Base-by-base conservation (phyloP, 2,329 filamentous ascomycete genomes). In the Epichloe glyceriae region DNA sequence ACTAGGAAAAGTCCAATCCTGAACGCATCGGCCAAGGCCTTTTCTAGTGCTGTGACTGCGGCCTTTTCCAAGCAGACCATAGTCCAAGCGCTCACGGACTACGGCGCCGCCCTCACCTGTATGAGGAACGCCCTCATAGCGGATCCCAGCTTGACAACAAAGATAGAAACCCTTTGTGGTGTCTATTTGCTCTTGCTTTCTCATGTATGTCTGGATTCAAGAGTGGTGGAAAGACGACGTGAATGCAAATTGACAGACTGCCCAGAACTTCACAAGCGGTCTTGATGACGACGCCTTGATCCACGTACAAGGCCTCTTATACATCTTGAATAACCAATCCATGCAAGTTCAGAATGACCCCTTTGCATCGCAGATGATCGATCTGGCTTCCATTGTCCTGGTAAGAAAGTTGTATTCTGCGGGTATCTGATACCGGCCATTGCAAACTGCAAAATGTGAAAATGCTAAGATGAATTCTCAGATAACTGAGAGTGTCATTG, bases 1-100 rank as follows among this genome's bases (percentile, higher is more conserved):
- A 0, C 55, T 77, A 1, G 74, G 1, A 60, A 53, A 11, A 76
- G 72, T 44, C 62, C 64, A 45, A 72, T 73, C 1, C 61, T 78
- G 0, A 73, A 75, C 53, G 64, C 67, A 0, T 58, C 66, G 0
- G 61, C 64, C 4, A 60, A 60, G 26, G 62, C 63, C 7, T 56
- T 69, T 3, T 57, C 60, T 1, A 59, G 55, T 2, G 58, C 61
- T 0, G 61, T 59, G 22, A 53, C 61, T 1, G 58, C 55, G 5
- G 35, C 64, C 0, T 57, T 62, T 44, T 53, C 55, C 30, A 50
- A 57, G 6, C 53, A 60, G 22, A 53, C 50, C 5, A 51, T 60
- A 4, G 50, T 58, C 2, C 54, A 50, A 3, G 56, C 63, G 0
- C 51, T 66, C 10, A 54, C 54, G 0, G 62, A 63, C n/a, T 67